These are phyloP conservation scores for Pestalotiopsis sp. DNA, from an alignment of 2,329 filamentous ascomycete genomes.

Conservation along the genomic window DNA sequence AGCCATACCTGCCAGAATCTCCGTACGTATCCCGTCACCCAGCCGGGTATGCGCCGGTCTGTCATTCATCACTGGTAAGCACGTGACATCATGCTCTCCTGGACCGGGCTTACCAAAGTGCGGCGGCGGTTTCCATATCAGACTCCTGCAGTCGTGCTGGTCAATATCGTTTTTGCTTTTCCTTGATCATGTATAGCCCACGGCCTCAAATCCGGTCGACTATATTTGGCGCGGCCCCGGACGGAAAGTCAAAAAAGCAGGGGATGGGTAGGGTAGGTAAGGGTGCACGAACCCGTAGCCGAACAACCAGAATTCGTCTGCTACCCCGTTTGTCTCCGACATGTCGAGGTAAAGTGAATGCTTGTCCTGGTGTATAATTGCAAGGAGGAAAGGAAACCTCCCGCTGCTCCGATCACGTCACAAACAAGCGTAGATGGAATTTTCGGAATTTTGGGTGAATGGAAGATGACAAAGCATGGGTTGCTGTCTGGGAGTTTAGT, in stretches of 20 bases:
- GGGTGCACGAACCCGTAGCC: conserved; percentile 80
- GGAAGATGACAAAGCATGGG: too few relatives aligned
- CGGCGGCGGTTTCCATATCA: conserved; percentile 98
- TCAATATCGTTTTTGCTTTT: not conserved
- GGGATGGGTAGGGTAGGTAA: not conserved
- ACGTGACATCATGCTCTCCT: not conserved
- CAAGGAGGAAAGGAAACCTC: too few relatives aligned
- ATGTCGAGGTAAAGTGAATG: not conserved
- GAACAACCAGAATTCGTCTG: conserved; percentile 88
- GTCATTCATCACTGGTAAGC: conserved; percentile 2
- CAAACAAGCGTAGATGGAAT: too few relatives aligned
- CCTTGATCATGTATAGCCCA: not conserved
- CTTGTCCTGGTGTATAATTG: not conserved
- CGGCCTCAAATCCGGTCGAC: not conserved
- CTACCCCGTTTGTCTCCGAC: conserved; percentile 29
- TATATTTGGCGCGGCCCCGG: conserved; percentile 6
- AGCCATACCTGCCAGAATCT: conserved; percentile 92
- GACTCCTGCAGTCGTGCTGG: conserved; percentile 59
- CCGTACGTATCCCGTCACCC: conserved; percentile 90
- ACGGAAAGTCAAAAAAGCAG: not conserved
- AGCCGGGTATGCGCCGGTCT: conserved; percentile 87
- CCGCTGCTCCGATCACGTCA: too few relatives aligned
- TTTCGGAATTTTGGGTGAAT: too few relatives aligned
- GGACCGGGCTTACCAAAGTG: conserved; percentile 72
- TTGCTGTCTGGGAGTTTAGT: too few relatives aligned